These are phyloP conservation scores for Aquilaria yunnanensis DNA, from an alignment of 345 rosid genomes.

Conservation along the genomic window DNA sequence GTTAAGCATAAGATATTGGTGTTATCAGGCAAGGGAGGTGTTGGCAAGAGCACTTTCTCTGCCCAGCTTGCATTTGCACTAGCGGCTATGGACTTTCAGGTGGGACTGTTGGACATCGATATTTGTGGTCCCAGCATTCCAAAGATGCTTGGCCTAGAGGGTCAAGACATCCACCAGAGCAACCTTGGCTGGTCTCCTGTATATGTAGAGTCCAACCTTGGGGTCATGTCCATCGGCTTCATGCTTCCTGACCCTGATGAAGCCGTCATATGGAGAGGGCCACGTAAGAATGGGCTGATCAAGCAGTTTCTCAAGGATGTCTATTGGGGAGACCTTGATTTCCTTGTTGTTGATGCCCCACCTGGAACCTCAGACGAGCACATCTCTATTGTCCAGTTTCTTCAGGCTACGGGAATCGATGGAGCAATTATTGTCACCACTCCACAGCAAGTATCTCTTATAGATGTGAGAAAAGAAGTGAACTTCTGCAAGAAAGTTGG, in stretches of 20 bases:
- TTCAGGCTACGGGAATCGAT: constrained; percentile 74
- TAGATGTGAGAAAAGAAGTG: constrained; percentile 92
- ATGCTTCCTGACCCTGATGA: constrained; percentile 94
- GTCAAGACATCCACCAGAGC: constrained; percentile 94
- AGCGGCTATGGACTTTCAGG: constrained; percentile 82
- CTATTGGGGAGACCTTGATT: constrained; percentile 88
- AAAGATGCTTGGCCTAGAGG: constrained; percentile 92
- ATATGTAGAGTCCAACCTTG: constrained; percentile 89
- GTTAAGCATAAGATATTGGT: constrained; percentile 88
- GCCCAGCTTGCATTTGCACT: constrained; percentile 87
- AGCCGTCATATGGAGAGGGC: constrained; percentile 98
- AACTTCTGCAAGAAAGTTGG: constrained; percentile 95
- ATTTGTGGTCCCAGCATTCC: constrained; percentile 98
- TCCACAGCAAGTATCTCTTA: constrained; percentile 88
- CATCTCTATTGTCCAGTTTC: constrained; percentile 90
- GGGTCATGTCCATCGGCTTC: constrained; percentile 97
- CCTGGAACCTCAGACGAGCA: constrained; percentile 98
- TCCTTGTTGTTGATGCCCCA: constrained; percentile 90
- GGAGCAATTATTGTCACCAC: constrained; percentile 95
- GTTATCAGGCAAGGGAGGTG: constrained; percentile 95
- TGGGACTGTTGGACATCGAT: constrained; percentile 85
- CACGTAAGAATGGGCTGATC: constrained; percentile 87
- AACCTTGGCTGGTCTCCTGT: constrained; percentile 99
- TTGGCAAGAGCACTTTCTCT: constrained; percentile 95
- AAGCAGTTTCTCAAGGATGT: constrained; percentile 92